Evolutionary conservation across 441 rosid genomes (phyloP), one percentile per base, ranked within the genome.

Genomic region (Geranium incanum): DNA sequence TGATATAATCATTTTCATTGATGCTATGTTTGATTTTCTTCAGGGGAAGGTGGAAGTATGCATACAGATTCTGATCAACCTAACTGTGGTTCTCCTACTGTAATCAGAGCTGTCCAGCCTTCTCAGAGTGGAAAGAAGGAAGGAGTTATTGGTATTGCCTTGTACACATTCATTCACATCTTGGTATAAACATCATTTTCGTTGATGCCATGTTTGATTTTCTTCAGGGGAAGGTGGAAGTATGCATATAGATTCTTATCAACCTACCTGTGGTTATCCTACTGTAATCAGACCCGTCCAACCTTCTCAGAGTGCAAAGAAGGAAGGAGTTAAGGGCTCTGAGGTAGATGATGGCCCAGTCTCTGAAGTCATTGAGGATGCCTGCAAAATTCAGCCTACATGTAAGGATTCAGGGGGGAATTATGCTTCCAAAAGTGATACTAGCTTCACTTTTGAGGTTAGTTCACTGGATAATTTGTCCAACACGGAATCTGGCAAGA

Each of bases 361-460:
- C 71, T 63, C 83, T 62, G 82, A 59, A 74, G 74, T 67, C 65
- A 68, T 50, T 13, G 83, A 74, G 67, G 75, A 70, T 73, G 82
- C 75, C 6, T 50, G 36, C 50, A 82, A 84, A 72, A 12, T 28
- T 74, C 67, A 48, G 21, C 68, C 80, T 70, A 60, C 66, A 79
- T 76, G 86, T 73, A 71, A 69, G 55, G 80, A 84, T 75, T 67
- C 77, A 59, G 80, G 82, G 62, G 85, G 72, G 78, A 83, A 64
- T 57, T 79, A 78, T 77, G 70, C 80, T 38, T 68, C 84, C 55
- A 79, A 83, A 72, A 86, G 84, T 77, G 91, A 82, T 18, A 79
- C 74, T 71, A 85, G 85, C 78, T 79, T 86, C 80, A 87, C 87
- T 59, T 86, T 86, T 73, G 87, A 84, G 81, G 85, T 87, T 15